phyloP scores from a whole-genome alignment of 2,329 filamentous ascomycete species.

The Fusarium palustre region DNA sequence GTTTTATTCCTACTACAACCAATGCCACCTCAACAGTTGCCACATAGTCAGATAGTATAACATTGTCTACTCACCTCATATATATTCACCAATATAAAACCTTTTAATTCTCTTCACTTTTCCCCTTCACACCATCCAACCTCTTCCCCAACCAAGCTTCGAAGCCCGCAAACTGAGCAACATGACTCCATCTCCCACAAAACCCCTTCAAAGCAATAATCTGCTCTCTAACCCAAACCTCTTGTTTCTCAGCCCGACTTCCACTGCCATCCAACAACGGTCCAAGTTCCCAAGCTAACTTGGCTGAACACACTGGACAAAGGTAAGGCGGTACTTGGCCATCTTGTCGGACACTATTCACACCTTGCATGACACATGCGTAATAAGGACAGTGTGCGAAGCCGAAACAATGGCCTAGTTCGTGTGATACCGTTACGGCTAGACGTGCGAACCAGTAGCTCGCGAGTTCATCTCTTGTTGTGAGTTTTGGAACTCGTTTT shows the following conservation, averaged over 20 bases:
- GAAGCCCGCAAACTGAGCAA: constrained; percentile 61
- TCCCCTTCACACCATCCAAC: not conserved
- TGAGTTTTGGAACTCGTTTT: constrained; percentile 31
- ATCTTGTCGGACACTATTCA: constrained; percentile 67
- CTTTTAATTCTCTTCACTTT: not conserved
- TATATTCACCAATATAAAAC: not conserved
- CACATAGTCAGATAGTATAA: too few relatives aligned
- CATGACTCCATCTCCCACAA: constrained; percentile 55
- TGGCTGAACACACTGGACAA: constrained; percentile 69
- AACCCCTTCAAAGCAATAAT: constrained; percentile 56
- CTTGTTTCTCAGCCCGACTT: constrained; percentile 15
- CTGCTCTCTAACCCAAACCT: constrained; percentile 48
- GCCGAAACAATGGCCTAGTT: constrained; percentile 75
- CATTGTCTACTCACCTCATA: not conserved
- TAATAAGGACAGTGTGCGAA: constrained; percentile 75
- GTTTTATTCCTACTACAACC: too few relatives aligned
- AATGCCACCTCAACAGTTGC: too few relatives aligned
- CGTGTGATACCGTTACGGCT: constrained; percentile 70
- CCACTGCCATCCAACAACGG: constrained; percentile 32
- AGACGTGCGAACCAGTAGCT: constrained; percentile 69
- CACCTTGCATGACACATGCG: constrained; percentile 73
- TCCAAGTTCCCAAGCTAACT: constrained; percentile 54
- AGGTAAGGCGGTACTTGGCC: constrained; percentile 71
- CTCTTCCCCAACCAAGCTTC: constrained; percentile 56
- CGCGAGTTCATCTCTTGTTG: constrained; percentile 45